Evolutionary conservation across 2,329 filamentous ascomycete genomes (phyloP).

Genomic region (Onygena corvina): DNA sequence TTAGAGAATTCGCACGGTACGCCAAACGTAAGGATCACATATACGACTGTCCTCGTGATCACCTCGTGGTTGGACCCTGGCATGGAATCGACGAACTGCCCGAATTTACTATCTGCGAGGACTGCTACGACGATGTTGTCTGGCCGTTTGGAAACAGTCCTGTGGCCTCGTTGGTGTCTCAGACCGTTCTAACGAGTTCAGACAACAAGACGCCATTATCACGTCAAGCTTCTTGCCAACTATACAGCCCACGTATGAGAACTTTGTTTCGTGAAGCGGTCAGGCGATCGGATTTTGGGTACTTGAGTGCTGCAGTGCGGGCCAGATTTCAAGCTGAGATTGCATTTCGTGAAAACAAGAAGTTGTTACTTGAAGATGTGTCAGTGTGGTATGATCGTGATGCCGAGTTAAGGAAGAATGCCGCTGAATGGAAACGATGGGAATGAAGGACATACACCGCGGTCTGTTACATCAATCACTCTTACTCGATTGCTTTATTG

Average conservation of each 20-base stretch:
- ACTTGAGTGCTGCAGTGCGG: constrained; percentile 51
- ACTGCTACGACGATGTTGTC: constrained; percentile 74
- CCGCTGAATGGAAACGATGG: constrained; percentile 42
- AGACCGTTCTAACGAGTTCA: constrained; percentile 43
- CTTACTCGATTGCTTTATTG: not conserved
- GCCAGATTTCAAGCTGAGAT: constrained; percentile 46
- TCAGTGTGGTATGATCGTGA: constrained; percentile 43
- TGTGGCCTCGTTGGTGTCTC: constrained; percentile 40
- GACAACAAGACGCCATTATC: constrained; percentile 41
- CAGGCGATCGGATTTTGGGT: constrained; percentile 52
- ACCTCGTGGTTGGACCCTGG: constrained; percentile 57
- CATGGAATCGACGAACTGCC: constrained; percentile 64
- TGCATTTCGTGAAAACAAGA: constrained; percentile 46
- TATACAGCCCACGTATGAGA: constrained; percentile 73
- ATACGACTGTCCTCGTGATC: constrained; percentile 54
- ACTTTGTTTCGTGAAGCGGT: constrained; percentile 57
- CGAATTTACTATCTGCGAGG: constrained; percentile 71
- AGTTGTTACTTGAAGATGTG: constrained; percentile 46
- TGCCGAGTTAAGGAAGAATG: constrained; percentile 38
- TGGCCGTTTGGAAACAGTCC: constrained; percentile 49
- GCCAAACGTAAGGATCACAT: constrained; percentile 47
- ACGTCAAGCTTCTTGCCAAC: constrained; percentile 50
- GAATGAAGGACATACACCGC: constrained; percentile 26
- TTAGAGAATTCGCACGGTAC: constrained; percentile 51
- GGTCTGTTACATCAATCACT: not conserved